Base-by-base conservation (phyloP, 2,329 filamentous ascomycete species). In the Ceratocystis huliohia region DNA sequence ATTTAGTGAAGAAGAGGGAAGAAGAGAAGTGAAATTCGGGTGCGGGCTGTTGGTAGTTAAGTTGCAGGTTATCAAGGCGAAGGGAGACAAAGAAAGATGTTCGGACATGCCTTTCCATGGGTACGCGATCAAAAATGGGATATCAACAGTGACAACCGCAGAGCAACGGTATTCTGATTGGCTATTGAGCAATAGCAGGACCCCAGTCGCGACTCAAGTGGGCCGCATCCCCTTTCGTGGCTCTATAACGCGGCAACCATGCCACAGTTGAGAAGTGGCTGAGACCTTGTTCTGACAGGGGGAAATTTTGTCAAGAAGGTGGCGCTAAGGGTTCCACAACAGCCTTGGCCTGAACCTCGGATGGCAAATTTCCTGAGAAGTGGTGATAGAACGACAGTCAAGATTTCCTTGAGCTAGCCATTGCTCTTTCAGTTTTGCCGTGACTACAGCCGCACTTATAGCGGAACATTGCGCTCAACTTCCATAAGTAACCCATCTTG, bases 131-230 rank as follows among this genome's bases (percentile, higher is more conserved):
- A 66, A 64, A 56, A 63, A 59, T 64, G 64, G 64, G 37, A 67
- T 62, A 69, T 82, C 78, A 82, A 82, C 79, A 83, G 70, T 74
- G 73, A 77, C 80, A 83, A 84, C 81, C 72, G 74, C 81, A 70
- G 74, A 71, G 81, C 82, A 86, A 86, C 84, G 73, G 72, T 15
- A 3, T 48, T 70, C 28, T 74, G 65, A 82, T 82, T 82, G 80
- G 80, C 68, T 68, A 25, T 33, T 65, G 37, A 56, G 46, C 61
- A 37, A 37, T 62, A 61, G 22, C 17, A 44, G 20, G 57, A 41
- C 56, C 59, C 59, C 64, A 56, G 64, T 68, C 67, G 67, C 67
- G 67, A 68, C 57, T 64, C 48, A 68, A 66, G 67, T 68, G 64
- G 67, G 57, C 22, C 67, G 25, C 22, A 25, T 57, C 22, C n/a